A percentile compares a stretch with the other conserved stretches of the same genome.
phyloP scores from a whole-genome alignment of 345 rosid genomes.

The Aquilaria malaccensis region DNA sequence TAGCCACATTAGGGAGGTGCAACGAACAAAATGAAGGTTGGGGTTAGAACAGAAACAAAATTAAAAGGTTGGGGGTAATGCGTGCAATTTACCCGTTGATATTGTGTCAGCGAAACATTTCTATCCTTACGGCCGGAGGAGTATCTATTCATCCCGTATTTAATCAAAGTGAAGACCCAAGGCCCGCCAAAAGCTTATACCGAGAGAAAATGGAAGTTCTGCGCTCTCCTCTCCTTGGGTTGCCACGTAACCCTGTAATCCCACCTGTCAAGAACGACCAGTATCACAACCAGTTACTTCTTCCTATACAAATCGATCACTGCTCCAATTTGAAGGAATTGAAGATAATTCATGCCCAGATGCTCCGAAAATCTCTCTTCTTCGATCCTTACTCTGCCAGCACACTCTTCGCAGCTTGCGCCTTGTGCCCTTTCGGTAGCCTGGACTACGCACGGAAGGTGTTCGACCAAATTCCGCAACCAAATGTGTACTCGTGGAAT shows the following conservation, averaged over 20 bases:
- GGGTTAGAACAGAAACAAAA: no score
- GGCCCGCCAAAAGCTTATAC: no score
- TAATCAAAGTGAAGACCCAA: no score
- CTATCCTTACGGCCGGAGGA: no score
- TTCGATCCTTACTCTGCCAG: slow-evolving; percentile 43
- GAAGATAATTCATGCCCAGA: slow-evolving; percentile 53
- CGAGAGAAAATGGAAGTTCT: slow-evolving; percentile 20
- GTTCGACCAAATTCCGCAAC: slow-evolving; percentile 65
- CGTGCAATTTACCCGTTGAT: no score
- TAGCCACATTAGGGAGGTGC: no score
- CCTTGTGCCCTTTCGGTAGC: slow-evolving; percentile 34
- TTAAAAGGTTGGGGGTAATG: no score
- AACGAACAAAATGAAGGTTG: no score
- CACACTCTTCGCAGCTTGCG: slow-evolving; percentile 38
- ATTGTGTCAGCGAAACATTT: no score
- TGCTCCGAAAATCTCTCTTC: slow-evolving; percentile 46
- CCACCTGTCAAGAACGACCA: slow-evolving; percentile 27
- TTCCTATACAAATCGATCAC: slow-evolving; percentile 25
- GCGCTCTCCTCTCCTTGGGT: slow-evolving; percentile 24
- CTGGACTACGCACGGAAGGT: slow-evolving; percentile 60
- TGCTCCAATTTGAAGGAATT: slow-evolving; percentile 34
- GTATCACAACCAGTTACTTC: slow-evolving; percentile 13
- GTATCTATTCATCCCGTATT: no score
- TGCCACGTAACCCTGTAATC: slow-evolving; percentile 27
- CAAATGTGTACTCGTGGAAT: slow-evolving; percentile 64